These are phyloP conservation scores for Parietaria judaica DNA, from an alignment of 306 rosid species.

Conservation along the genomic window DNA sequence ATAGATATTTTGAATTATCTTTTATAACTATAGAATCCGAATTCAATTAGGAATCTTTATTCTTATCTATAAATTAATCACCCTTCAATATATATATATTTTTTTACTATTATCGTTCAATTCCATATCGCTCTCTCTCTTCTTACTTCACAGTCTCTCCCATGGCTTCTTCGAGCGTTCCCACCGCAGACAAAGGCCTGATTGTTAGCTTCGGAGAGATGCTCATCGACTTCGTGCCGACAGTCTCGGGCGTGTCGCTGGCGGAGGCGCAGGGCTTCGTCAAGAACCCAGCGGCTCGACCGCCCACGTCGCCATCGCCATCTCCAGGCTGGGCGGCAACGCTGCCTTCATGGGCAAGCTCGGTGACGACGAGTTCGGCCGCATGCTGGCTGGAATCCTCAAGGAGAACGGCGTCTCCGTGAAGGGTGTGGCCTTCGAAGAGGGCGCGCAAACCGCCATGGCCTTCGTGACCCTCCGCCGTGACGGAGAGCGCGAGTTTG, in stretches of 20 bases:
- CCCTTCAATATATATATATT: too few relatives aligned
- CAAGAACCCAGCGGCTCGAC: conserved; percentile 95
- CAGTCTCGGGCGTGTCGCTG: conserved; percentile 70
- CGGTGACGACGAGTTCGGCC: conserved; percentile 94
- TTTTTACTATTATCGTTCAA: too few relatives aligned
- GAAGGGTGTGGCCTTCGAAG: conserved; percentile 64
- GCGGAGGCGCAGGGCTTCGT: conserved; percentile 89
- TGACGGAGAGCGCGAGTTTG: conserved; percentile 97
- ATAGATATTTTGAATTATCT: too few relatives aligned
- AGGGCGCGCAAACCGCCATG: conserved; percentile 81
- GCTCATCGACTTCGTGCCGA: conserved; percentile 94
- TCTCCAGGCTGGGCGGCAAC: conserved; percentile 68
- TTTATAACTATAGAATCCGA: too few relatives aligned
- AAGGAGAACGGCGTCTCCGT: conserved; percentile 54
- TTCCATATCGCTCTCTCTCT: too few relatives aligned
- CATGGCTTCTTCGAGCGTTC: not conserved
- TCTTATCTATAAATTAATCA: too few relatives aligned
- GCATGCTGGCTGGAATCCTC: conserved; percentile 85
- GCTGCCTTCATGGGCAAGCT: conserved; percentile 86
- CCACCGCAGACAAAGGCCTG: conserved; percentile 47
- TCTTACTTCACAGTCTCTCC: too few relatives aligned
- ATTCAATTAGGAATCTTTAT: too few relatives aligned
- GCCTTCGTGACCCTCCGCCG: conserved; percentile 92
- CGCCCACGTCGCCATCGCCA: conserved; percentile 93
- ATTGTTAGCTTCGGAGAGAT: conserved; percentile 93